These are phyloP conservation scores for Sporopachydermia quercuum DNA, from an alignment of 805 yeast genomes.

Conservation along the genomic window DNA sequence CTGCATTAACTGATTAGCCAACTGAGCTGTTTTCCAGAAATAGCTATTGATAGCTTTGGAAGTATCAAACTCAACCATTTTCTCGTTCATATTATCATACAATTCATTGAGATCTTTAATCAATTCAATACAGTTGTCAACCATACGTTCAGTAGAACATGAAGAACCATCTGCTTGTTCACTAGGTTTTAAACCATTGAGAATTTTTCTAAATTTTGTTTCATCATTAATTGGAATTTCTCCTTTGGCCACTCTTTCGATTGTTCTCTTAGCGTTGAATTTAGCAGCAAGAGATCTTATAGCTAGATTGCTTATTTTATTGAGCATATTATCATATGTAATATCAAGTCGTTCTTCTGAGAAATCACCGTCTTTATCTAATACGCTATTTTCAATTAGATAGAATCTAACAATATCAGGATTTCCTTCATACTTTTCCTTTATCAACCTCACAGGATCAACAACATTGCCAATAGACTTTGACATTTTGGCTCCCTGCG, in stretches of 20 bases:
- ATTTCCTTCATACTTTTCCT: constrained; percentile 53
- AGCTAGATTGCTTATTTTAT: constrained; percentile 71
- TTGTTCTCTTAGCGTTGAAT: constrained; percentile 41
- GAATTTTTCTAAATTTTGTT: constrained; percentile 6
- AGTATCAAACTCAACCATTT: constrained; percentile 33
- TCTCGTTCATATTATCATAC: constrained; percentile 23
- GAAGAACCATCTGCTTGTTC: not conserved
- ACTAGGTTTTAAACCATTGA: constrained; percentile 6
- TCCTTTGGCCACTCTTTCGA: constrained; percentile 9
- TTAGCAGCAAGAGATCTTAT: constrained; percentile 60
- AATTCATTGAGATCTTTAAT: constrained; percentile 21
- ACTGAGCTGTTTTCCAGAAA: constrained; percentile 44
- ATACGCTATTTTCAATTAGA: constrained; percentile 57
- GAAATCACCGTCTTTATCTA: constrained; percentile 71
- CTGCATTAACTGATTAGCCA: constrained; percentile 57
- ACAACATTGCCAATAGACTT: constrained; percentile 88
- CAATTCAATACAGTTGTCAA: constrained; percentile 14
- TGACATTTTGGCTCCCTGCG: constrained; percentile 85
- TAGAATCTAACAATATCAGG: constrained; percentile 50
- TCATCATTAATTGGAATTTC: constrained; percentile 6
- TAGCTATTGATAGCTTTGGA: constrained; percentile 35
- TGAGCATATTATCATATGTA: constrained; percentile 52
- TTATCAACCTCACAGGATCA: constrained; percentile 62
- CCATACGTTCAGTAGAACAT: not conserved
- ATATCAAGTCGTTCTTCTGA: constrained; percentile 37